These are phyloP conservation scores for Geranium brycei DNA, from an alignment of 345 rosid genomes.

Conservation along the genomic window DNA sequence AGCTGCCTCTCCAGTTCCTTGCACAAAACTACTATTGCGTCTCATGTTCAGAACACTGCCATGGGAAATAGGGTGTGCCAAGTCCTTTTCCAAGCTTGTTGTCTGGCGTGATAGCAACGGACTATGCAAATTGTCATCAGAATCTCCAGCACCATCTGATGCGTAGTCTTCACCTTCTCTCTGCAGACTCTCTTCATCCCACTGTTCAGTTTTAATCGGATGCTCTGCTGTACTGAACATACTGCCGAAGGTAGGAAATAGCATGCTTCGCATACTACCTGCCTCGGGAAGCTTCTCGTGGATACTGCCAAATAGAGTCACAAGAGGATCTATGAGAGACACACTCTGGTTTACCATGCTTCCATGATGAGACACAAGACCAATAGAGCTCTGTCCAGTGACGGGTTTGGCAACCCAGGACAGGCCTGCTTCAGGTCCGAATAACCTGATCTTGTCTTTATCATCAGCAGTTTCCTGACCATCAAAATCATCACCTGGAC, in stretches of 20 bases:
- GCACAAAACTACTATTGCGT: constrained; percentile 53
- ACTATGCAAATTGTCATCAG: constrained; percentile 71
- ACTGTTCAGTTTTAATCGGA: constrained; percentile 44
- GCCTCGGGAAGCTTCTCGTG: constrained; percentile 75
- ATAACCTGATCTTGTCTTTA: constrained; percentile 53
- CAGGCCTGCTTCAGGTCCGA: constrained; percentile 66
- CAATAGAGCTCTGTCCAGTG: constrained; percentile 60
- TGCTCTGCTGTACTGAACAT: constrained; percentile 68
- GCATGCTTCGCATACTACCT: constrained; percentile 64
- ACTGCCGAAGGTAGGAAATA: constrained; percentile 80
- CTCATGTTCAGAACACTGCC: constrained; percentile 66
- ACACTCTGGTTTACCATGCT: constrained; percentile 56
- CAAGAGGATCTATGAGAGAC: constrained; percentile 86
- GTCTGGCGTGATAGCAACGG: constrained; percentile 88
- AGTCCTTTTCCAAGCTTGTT: constrained; percentile 69
- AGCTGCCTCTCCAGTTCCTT: constrained; percentile 47
- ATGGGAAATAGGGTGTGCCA: constrained; percentile 38
- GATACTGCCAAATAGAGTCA: constrained; percentile 72
- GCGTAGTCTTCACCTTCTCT: constrained; percentile 56
- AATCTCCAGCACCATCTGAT: constrained; percentile 51
- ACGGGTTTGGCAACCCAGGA: constrained; percentile 86
- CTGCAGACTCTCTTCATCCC: constrained; percentile 83
- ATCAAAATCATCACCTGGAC: constrained; percentile 63
- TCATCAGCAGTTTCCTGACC: constrained; percentile 39
- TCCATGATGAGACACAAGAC: constrained; percentile 66